A percentile compares a stretch with the other conserved stretches of the same genome.
phyloP scores from a whole-genome alignment of 768 basidiomycete species.

The Gelatoporia subvermispora region DNA sequence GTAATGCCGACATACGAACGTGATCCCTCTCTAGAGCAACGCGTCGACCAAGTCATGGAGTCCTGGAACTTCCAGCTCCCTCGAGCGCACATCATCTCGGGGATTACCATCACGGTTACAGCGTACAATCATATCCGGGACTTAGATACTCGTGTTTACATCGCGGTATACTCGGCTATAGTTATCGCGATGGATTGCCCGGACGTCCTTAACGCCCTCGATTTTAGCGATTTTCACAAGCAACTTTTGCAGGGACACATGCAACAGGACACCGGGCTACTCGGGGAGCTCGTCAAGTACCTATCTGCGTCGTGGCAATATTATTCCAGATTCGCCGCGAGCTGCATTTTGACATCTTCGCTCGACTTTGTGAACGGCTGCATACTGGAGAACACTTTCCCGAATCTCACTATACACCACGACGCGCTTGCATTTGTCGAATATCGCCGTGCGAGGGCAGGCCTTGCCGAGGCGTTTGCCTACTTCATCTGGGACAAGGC shows the following conservation, averaged over 20 bases:
- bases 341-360: constrained; percentile 31
- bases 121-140: constrained; percentile 10
- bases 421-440: not conserved
- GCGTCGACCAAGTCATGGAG: not conserved
- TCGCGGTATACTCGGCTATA: constrained; percentile 37
- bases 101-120: constrained; percentile 3
- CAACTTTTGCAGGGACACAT: not conserved
- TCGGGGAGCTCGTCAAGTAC: constrained; percentile 24
- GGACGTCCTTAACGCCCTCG: constrained; percentile 4
- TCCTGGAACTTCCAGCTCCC: constrained; percentile 1
- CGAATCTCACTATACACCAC: constrained; percentile 19
- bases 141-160: constrained; percentile 27
- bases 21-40: not conserved
- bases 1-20: not conserved
- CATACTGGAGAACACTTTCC: constrained; percentile 28
- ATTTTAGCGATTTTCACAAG: not conserved
- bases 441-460: not conserved
- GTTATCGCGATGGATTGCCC: constrained; percentile 36
- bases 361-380: constrained; percentile 31
- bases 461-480: not conserved
- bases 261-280: not conserved
- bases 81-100: constrained; percentile 1
- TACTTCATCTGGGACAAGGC: constrained; percentile 6
- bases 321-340: constrained; percentile 26
- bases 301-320: constrained; percentile 24